phyloP scores from a whole-genome alignment of 345 rosid genomes.

The Populus alba region DNA sequence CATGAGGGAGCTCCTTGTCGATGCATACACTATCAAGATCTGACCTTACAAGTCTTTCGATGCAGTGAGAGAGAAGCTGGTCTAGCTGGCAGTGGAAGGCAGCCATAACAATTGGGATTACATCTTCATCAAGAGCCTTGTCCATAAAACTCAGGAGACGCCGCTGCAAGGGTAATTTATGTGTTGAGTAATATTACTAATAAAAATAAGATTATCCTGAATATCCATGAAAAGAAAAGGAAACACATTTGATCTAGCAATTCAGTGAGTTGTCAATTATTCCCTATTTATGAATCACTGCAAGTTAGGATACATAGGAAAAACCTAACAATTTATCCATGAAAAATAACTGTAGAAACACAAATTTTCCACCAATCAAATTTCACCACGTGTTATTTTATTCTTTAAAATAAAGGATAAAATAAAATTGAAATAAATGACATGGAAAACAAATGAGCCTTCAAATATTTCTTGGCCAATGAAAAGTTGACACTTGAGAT shows the following conservation, averaged over 20 bases:
- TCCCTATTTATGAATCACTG: not conserved
- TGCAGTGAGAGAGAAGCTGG: slow-evolving; percentile 1
- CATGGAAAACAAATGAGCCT: no score
- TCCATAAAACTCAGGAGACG: slow-evolving; percentile 34
- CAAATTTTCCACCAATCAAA: no score
- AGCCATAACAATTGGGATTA: slow-evolving; percentile 37
- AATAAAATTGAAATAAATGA: no score
- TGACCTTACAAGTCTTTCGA: not conserved
- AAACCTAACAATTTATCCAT: not conserved
- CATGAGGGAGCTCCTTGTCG: not conserved
- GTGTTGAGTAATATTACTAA: not conserved
- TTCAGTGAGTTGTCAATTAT: not conserved
- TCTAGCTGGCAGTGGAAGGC: slow-evolving; percentile 17
- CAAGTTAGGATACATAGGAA: not conserved
- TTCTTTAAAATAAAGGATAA: no score
- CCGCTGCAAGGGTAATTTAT: slow-evolving; percentile 32
- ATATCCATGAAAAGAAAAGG: not conserved
- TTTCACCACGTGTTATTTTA: no score
- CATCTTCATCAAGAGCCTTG: slow-evolving; percentile 40
- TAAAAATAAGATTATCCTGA: not conserved
- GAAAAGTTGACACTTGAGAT: no score
- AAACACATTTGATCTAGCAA: not conserved
- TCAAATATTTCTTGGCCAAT: no score
- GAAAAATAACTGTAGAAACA: not conserved
- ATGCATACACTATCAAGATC: not conserved